Percentiles rank a stretch among this genome's conserved stretches.
Conservation (phyloP, 768 basidiomycete species). For the Mycena leptocephala region DNA sequence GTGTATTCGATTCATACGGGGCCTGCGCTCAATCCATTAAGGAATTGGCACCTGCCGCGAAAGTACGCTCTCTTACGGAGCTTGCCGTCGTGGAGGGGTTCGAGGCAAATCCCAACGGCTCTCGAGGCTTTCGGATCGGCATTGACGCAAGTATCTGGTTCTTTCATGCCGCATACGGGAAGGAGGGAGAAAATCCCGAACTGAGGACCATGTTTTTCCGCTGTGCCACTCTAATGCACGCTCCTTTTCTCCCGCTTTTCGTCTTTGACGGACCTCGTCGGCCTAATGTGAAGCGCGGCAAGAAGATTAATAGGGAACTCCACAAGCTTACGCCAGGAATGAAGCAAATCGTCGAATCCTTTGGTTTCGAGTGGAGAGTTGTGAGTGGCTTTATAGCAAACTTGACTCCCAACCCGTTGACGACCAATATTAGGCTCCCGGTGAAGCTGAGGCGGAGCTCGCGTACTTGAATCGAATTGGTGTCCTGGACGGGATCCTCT, state of each 20-base stretch:
- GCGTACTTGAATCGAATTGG: constrained; percentile 89
- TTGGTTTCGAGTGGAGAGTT: constrained; percentile 85
- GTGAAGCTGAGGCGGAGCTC: constrained; percentile 95
- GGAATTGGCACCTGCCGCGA: constrained; percentile 67
- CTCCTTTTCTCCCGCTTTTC: constrained; percentile 90
- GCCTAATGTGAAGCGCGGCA: constrained; percentile 86
- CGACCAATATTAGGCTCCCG: constrained; percentile 77
- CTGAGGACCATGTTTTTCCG: constrained; percentile 90
- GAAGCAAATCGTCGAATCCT: constrained; percentile 85
- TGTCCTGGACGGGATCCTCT: constrained; percentile 89
- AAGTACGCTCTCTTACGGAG: constrained; percentile 83
- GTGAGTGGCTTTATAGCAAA: constrained; percentile 54
- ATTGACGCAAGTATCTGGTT: constrained; percentile 93
- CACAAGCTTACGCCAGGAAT: constrained; percentile 83
- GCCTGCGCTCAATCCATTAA: background rate
- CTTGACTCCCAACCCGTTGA: constrained; percentile 44
- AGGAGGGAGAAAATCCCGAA: constrained; percentile 90
- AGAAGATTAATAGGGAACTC: constrained; percentile 73
- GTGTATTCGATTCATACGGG: background rate
- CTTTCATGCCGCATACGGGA: constrained; percentile 83
- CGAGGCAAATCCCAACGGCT: constrained; percentile 71
- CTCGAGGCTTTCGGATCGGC: constrained; percentile 86
- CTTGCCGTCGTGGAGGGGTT: constrained; percentile 86
- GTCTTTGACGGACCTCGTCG: constrained; percentile 94
- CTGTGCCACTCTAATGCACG: constrained; percentile 82